These are phyloP conservation scores for Pyrenophora seminiperda DNA, from an alignment of 2,329 filamentous ascomycete species.

Conservation along the genomic window DNA sequence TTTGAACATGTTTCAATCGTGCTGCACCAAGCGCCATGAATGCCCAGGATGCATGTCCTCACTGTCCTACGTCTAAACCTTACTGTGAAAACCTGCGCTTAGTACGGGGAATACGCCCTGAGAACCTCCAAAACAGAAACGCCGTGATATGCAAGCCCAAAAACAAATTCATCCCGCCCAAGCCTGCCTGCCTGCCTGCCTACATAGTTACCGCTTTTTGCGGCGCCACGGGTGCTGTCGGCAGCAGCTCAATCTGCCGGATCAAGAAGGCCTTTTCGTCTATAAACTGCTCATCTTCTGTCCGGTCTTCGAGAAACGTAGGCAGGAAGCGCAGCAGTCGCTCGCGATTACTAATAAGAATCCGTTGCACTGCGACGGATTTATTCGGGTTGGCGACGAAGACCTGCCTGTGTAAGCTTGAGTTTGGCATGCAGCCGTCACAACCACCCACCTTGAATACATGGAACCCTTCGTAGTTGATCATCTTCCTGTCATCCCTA, in stretches of 20 bases:
- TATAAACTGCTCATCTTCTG: conserved; percentile 97
- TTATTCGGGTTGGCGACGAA: conserved; percentile 99
- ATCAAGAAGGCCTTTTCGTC: conserved; percentile 98
- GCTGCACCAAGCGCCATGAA: not conserved
- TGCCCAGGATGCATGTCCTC: not conserved
- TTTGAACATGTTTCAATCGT: not conserved
- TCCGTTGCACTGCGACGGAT: conserved; percentile 92
- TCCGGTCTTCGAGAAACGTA: conserved; percentile 90
- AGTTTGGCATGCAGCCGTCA: not conserved
- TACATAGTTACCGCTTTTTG: conserved; percentile 24
- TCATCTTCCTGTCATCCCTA: conserved; percentile 96
- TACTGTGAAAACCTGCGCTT: not conserved
- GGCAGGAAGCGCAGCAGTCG: conserved; percentile 87
- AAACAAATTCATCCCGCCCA: not conserved
- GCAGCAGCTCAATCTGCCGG: conserved; percentile 75
- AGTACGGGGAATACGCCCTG: conserved; percentile 5
- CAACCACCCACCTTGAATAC: conserved; percentile 77
- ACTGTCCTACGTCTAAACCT: not conserved
- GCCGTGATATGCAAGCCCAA: conserved; percentile 15
- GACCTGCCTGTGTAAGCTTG: conserved; percentile 59
- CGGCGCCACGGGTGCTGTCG: conserved; percentile 38
- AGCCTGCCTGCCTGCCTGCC: too few relatives aligned
- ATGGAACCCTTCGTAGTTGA: conserved; percentile 98
- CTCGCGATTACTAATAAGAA: conserved; percentile 94
- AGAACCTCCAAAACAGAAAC: conserved; percentile 12